Percentiles rank a stretch among this genome's conserved stretches.
phyloP scores from a whole-genome alignment of 1,284 basidiomycete species.

The Stereum hirsutum region DNA sequence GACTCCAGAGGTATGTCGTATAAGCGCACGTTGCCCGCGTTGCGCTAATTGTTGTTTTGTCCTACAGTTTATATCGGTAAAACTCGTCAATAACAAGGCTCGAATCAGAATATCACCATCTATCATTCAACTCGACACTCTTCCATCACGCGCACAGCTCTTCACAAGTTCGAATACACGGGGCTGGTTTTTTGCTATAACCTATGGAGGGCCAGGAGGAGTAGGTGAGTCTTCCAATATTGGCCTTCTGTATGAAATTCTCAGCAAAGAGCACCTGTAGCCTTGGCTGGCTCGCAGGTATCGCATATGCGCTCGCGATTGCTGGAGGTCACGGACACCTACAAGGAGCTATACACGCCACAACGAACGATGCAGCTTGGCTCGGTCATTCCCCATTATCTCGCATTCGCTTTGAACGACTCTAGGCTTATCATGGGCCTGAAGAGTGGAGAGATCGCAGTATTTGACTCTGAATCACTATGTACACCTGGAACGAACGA shows the following conservation, averaged over 20 bases:
- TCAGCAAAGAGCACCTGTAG: conserved; percentile 22
- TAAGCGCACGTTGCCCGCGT: not conserved
- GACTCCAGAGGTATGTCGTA: no score
- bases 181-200: conserved; percentile 60
- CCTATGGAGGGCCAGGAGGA: conserved; percentile 21
- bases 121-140: conserved; percentile 31
- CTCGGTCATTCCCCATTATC: conserved; percentile 34
- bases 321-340: conserved; percentile 24
- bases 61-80: conserved; percentile 34
- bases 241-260: conserved; percentile 1
- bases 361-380: conserved; percentile 36
- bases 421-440: conserved; percentile 51
- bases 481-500: conserved; percentile 33
- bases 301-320: conserved; percentile 44
- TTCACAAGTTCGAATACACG: conserved; percentile 49
- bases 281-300: conserved; percentile 47
- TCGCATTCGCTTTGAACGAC: conserved; percentile 50
- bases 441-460: conserved; percentile 43
- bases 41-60: not conserved
- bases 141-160: conserved; percentile 31
- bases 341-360: conserved; percentile 32
- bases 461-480: conserved; percentile 46
- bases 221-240: conserved; percentile 23
- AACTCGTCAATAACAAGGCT: conserved; percentile 47
- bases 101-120: conserved; percentile 50